Evolutionary conservation across 2,329 filamentous ascomycete species (phyloP).

Genomic region (Endocalyx cinctus): DNA sequence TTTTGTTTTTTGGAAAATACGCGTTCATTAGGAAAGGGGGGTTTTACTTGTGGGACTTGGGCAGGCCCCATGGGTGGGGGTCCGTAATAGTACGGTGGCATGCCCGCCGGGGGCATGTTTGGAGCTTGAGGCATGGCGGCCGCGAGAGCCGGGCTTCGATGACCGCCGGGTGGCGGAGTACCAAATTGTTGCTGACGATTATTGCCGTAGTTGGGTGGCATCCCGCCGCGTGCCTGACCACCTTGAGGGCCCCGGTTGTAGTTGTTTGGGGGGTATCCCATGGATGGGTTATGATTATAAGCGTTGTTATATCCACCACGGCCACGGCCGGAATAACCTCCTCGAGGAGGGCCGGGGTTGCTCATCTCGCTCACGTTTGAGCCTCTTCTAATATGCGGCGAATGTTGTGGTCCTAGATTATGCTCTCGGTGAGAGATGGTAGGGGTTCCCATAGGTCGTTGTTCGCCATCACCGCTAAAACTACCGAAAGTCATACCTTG

Average conservation of each 20-base stretch:
- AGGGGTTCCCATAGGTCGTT: conserved; percentile 62
- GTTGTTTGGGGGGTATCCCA: conserved; percentile 39
- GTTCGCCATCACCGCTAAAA: conserved; percentile 74
- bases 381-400: conserved; percentile 73
- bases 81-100: conserved; percentile 58
- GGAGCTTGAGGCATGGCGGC: conserved; percentile 64
- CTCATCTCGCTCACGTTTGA: conserved; percentile 75
- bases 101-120: conserved; percentile 59
- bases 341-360: conserved; percentile 36
- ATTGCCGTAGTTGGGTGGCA: conserved; percentile 41
- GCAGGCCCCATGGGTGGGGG: conserved; percentile 54
- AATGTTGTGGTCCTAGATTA: conserved; percentile 59
- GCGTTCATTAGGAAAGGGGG: conserved; percentile 33
- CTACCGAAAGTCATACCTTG: conserved; percentile 78
- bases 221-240: conserved; percentile 47
- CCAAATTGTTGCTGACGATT: conserved; percentile 33
- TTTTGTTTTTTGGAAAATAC: conserved; percentile 27
- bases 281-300: conserved; percentile 41
- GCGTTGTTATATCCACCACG: conserved; percentile 46
- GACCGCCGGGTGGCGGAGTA: conserved; percentile 40
- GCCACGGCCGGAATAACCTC: conserved; percentile 39
- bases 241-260: conserved; percentile 32
- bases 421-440: conserved; percentile 59
- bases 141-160: conserved; percentile 42
- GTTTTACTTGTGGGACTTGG: conserved; percentile 57